A percentile compares a stretch with the other conserved stretches of the same genome.
Conservation (phyloP, 1,139 yeast species). For the Arxiozyma slooffiae region DNA sequence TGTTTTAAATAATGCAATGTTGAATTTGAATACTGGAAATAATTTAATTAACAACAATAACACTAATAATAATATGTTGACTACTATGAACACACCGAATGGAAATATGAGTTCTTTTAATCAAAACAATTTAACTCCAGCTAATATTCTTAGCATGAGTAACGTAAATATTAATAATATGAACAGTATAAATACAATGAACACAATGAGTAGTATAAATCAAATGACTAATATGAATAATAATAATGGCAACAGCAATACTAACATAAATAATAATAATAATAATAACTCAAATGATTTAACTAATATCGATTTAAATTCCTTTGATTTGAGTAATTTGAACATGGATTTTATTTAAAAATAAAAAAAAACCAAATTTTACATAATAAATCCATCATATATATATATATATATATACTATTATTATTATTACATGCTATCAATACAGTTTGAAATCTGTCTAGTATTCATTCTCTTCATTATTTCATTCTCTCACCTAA, state of each 20-base stretch:
- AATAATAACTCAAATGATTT: conserved; percentile 11
- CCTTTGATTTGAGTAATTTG: conserved; percentile 21
- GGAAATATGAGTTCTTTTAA: conserved; percentile 1
- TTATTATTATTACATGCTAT: background rate
- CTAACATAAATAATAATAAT: background rate
- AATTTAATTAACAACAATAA: conserved; percentile 7
- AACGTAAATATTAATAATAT: conserved; percentile 2
- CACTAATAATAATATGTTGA: background rate
- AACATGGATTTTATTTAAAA: conserved; percentile 26
- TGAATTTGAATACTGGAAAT: background rate
- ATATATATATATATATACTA: too few relatives aligned
- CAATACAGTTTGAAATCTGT: background rate
- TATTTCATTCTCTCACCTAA: background rate
- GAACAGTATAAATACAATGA: conserved; percentile 2
- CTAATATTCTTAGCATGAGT: conserved; percentile 26
- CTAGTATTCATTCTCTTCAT: background rate
- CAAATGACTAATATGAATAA: conserved; percentile 12
- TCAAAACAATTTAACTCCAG: conserved; percentile 17
- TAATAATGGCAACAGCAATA: background rate
- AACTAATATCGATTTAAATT: conserved; percentile 20
- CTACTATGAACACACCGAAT: background rate
- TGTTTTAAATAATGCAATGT: background rate
- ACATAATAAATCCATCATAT: background rate
- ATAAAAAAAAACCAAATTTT: too few relatives aligned
- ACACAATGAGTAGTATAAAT: background rate